Percentiles rank a stretch among this genome's conserved stretches.
phyloP scores from a whole-genome alignment of 768 basidiomycete genomes.

The Hericium alpestre region DNA sequence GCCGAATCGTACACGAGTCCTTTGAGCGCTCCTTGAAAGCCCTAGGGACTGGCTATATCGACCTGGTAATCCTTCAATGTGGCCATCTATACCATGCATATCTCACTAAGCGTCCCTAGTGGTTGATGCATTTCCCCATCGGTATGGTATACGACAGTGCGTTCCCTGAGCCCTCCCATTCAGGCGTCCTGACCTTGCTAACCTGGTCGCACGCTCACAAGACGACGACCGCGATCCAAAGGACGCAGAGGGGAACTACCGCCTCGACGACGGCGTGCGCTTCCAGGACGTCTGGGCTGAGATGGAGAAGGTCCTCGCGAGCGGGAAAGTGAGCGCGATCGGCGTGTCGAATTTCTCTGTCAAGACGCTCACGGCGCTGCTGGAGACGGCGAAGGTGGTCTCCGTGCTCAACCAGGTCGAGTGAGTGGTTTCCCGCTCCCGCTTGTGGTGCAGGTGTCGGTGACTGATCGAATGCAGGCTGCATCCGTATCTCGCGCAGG shows the following conservation, averaged over 20 bases:
- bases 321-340: conserved; percentile 45
- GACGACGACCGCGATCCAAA: conserved; percentile 40
- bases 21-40: not conserved
- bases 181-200: not conserved
- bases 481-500: conserved; percentile 43
- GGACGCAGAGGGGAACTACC: conserved; percentile 52
- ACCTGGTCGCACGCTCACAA: not conserved
- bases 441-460: not conserved
- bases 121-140: not conserved
- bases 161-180: not conserved
- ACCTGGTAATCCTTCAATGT: not conserved
- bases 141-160: not conserved
- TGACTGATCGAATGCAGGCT: conserved; percentile 19
- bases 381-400: conserved; percentile 27
- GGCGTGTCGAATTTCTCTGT: conserved; percentile 54
- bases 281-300: conserved; percentile 71
- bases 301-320: conserved; percentile 65
- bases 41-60: not conserved
- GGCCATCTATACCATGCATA: not conserved
- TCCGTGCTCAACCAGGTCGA: conserved; percentile 45
- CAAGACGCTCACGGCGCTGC: conserved; percentile 29
- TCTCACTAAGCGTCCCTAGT: not conserved
- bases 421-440: conserved; percentile 4
- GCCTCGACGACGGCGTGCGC: conserved; percentile 56
- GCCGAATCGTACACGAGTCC: not conserved